Evolutionary conservation across 371 early-diverging fungal genomes (phyloP).

Genomic region (Massospora cicadina): DNA sequence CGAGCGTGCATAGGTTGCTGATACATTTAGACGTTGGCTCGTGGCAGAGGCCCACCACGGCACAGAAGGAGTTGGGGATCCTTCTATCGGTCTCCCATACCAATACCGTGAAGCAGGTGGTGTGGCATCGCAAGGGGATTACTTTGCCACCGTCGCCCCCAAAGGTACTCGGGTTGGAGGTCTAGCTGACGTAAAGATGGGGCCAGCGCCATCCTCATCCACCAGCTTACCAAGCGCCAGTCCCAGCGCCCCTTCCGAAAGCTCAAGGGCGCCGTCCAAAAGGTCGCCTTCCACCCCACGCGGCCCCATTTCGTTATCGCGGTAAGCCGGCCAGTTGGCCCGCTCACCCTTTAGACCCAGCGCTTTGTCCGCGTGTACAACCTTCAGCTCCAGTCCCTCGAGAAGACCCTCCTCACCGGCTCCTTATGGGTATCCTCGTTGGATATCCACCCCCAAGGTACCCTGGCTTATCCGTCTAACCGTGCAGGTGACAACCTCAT

Average conservation of each 20-base stretch:
- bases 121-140: constrained; percentile 94
- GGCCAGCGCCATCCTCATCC: constrained; percentile 58
- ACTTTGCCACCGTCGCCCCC: constrained; percentile 71
- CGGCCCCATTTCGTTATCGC: constrained; percentile 86
- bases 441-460: constrained; percentile 74
- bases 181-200: constrained; percentile 14
- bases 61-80: constrained; percentile 23
- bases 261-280: constrained; percentile 70
- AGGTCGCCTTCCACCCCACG: constrained; percentile 82
- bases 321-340: constrained; percentile 20
- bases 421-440: constrained; percentile 88
- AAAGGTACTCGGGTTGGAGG: constrained; percentile 23
- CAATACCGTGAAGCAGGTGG: constrained; percentile 52
- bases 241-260: constrained; percentile 82
- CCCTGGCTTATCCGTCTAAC: background rate
- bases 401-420: constrained; percentile 62
- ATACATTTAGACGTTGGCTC: constrained; percentile 11
- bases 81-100: constrained; percentile 10
- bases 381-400: constrained; percentile 62
- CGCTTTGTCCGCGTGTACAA: constrained; percentile 84
- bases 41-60: constrained; percentile 41
- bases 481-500: constrained; percentile 75
- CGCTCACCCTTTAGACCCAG: constrained; percentile 46
- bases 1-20: background rate
- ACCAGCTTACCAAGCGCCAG: constrained; percentile 73